Evolutionary conservation across 352 stramenopile species (phyloP).

Genomic region (Peronospora destructor): DNA sequence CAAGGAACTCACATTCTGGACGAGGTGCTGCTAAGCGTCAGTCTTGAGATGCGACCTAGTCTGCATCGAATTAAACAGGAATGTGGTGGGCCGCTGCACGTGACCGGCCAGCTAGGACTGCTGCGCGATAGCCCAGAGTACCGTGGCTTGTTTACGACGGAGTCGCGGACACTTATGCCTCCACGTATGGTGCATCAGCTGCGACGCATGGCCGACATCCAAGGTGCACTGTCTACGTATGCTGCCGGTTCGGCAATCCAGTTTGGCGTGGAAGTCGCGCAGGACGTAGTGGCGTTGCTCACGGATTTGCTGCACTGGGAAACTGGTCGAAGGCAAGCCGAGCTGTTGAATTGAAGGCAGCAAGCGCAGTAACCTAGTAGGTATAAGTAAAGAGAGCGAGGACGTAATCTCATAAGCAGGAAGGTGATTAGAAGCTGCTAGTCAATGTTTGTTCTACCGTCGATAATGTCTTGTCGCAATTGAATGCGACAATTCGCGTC

Average conservation of each 20-base stretch:
- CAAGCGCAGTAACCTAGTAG: constrained; percentile 7
- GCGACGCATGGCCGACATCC: constrained; percentile 70
- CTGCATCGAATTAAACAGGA: constrained; percentile 45
- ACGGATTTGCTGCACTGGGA: constrained; percentile 68
- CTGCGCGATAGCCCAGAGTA: constrained; percentile 65
- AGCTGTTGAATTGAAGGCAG: constrained; percentile 32
- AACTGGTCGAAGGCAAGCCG: constrained; percentile 40
- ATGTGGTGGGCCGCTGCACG: constrained; percentile 31
- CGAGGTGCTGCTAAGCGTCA: constrained; percentile 72
- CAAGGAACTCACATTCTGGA: constrained; percentile 78
- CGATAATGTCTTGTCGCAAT: constrained; percentile 3
- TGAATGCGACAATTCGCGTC: constrained; percentile 9
- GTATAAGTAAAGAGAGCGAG: constrained; percentile 7
- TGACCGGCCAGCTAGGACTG: constrained; percentile 60
- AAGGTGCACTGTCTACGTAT: constrained; percentile 66
- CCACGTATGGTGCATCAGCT: constrained; percentile 51
- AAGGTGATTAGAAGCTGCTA: neutral
- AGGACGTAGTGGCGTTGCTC: constrained; percentile 69
- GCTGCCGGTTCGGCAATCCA: constrained; percentile 53
- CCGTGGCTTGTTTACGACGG: constrained; percentile 48
- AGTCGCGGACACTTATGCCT: constrained; percentile 42
- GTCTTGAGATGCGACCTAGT: constrained; percentile 53
- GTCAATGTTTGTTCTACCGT: neutral
- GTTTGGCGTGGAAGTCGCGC: constrained; percentile 71
- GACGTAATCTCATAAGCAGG: constrained; percentile 17